These are phyloP conservation scores for Ophiocordyceps australis DNA, from an alignment of 2,329 filamentous ascomycete genomes.

Conservation along the genomic window DNA sequence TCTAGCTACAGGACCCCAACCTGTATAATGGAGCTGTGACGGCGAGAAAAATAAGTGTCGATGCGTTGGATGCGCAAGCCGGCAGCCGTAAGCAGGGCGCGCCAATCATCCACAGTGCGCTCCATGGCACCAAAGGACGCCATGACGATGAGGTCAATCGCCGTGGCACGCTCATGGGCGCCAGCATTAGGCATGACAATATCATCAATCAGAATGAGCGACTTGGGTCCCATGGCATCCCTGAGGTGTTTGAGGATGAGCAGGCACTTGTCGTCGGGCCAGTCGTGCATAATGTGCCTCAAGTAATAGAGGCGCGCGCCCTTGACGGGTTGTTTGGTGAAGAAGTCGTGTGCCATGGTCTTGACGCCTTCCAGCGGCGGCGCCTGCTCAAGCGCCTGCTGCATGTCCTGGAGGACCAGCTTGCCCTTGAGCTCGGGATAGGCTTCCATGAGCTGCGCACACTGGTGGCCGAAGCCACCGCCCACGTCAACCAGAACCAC, in stretches of 20 bases:
- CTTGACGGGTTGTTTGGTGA: slow-evolving; percentile 5
- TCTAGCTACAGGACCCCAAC: too few species aligned
- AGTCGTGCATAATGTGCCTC: slow-evolving; percentile 19
- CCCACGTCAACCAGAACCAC: background rate
- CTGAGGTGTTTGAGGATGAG: slow-evolving; percentile 12
- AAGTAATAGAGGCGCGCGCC: slow-evolving; percentile 9
- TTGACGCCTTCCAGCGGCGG: slow-evolving; percentile 1
- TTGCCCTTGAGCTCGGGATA: background rate
- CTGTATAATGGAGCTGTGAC: too few species aligned
- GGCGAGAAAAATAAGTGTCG: too few species aligned
- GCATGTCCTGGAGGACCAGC: background rate
- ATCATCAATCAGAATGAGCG: slow-evolving; percentile 16
- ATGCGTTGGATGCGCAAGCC: too few species aligned
- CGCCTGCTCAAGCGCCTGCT: background rate
- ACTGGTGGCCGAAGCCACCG: background rate
- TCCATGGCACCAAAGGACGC: background rate
- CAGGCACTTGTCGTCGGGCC: slow-evolving; percentile 12
- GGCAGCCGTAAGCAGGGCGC: background rate
- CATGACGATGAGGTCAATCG: background rate
- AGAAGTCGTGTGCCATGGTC: slow-evolving; percentile 8
- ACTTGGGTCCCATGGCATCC: slow-evolving; percentile 13
- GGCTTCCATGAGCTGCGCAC: background rate
- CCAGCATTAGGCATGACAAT: slow-evolving; percentile 11
- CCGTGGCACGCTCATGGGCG: background rate
- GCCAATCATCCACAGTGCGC: background rate